A percentile compares a stretch with the other conserved stretches of the same genome.
phyloP scores from a whole-genome alignment of 345 rosid genomes.

The Citrus inodora region DNA sequence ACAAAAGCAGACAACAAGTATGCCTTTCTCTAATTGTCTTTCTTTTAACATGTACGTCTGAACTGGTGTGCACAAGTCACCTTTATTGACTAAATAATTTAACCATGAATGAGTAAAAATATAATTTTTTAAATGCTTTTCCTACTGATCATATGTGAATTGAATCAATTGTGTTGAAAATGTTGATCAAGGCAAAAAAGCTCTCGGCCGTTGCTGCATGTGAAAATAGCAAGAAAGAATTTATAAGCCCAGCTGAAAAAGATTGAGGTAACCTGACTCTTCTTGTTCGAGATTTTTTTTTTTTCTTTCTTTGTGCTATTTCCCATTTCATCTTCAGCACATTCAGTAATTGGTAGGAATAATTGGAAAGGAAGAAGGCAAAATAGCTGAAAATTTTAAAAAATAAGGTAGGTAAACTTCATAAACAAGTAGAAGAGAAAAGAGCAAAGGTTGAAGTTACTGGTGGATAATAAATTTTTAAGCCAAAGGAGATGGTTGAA shows the following conservation, averaged over 20 bases:
- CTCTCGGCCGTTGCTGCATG: constrained; percentile 55
- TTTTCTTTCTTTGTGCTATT: background rate
- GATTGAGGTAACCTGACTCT: constrained; percentile 45
- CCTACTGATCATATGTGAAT: background rate
- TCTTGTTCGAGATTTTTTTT: background rate
- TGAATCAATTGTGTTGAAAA: background rate
- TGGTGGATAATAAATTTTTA: constrained; percentile 68
- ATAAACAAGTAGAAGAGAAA: constrained; percentile 77
- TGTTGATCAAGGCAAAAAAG: constrained; percentile 67
- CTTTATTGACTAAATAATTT: background rate
- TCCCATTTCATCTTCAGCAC: background rate
- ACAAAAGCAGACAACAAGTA: constrained; percentile 80
- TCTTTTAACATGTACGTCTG: background rate
- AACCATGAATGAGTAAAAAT: background rate
- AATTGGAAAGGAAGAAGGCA: constrained; percentile 77
- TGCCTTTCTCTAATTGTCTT: constrained; percentile 7
- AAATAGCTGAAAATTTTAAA: constrained; percentile 67
- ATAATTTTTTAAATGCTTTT: background rate
- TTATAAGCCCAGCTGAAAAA: constrained; percentile 67
- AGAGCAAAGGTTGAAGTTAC: constrained; percentile 71
- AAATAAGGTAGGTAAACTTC: constrained; percentile 66
- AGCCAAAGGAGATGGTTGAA: constrained; percentile 84
- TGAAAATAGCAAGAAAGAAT: constrained; percentile 84
- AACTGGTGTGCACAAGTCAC: background rate
- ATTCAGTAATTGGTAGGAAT: constrained; percentile 42